A percentile compares a stretch with the other conserved stretches of the same genome.
Conservation (phyloP, 108 stramenopile genomes). For the Skeletonema marinoi region DNA sequence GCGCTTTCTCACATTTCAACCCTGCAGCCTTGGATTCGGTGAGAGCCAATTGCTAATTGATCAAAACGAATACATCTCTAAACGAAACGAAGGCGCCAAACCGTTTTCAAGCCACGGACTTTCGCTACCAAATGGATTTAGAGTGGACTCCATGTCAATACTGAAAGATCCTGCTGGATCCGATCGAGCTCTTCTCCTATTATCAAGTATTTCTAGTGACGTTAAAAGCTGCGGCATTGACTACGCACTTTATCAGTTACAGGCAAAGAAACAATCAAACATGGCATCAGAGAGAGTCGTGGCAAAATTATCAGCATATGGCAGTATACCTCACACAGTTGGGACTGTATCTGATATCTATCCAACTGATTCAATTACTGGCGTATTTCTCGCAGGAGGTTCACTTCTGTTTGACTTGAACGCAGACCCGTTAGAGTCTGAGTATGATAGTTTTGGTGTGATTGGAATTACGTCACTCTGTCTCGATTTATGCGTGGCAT, state of each 20-base stretch:
- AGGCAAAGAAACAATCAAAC: background rate
- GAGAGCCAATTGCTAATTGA: slow-evolving; percentile 21
- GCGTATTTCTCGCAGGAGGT: slow-evolving; percentile 46
- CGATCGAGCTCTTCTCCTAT: slow-evolving; percentile 33
- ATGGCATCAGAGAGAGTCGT: slow-evolving; percentile 20
- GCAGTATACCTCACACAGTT: slow-evolving; percentile 15
- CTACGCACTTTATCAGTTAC: slow-evolving; percentile 40
- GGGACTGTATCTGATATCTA: background rate
- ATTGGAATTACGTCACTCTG: slow-evolving; percentile 35
- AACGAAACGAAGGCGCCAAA: background rate
- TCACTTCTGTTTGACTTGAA: slow-evolving; percentile 32
- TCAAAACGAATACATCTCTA: slow-evolving; percentile 4
- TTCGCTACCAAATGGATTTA: slow-evolving; percentile 21
- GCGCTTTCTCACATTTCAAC: background rate
- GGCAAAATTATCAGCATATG: slow-evolving; percentile 11
- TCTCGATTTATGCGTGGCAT: slow-evolving; percentile 22
- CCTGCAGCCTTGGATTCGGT: slow-evolving; percentile 36
- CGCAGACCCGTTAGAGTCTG: background rate
- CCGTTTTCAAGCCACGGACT: slow-evolving; percentile 10
- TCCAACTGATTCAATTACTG: slow-evolving; percentile 13
- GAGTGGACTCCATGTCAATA: slow-evolving; percentile 31
- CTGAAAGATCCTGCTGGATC: slow-evolving; percentile 27
- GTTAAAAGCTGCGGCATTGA: slow-evolving; percentile 9
- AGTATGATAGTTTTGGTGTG: slow-evolving; percentile 5
- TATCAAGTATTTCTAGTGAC: slow-evolving; percentile 10